Base-by-base conservation (phyloP, 306 rosid species). In the Alnus glutinosa region DNA sequence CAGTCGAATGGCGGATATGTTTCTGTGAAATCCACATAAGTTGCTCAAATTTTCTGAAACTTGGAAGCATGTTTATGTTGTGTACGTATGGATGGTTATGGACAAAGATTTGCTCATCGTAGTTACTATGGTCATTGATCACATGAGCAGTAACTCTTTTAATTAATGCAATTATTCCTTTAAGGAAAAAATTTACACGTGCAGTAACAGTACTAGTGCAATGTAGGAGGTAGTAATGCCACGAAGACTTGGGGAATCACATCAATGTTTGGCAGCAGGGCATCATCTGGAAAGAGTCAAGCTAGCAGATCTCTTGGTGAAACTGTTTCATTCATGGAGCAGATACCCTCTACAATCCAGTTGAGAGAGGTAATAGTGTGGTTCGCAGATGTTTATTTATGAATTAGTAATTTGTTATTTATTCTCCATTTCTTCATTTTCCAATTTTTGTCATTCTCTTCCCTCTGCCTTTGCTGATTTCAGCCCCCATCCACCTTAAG, bases 401-500 rank as follows among this genome's bases (percentile, higher is more conserved):
- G 23, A 23, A 14, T n/a, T 36, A 44, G 13, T 61, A 69, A 66
- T 77, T 23, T 42, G 76, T 68, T 52, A 13, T 75, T 71, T 77
- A 55, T 51, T 55, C 48, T 66, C 30, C 13, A 18, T 68, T 28
- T 68, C 28, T 32, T 47, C 75, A 23, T 37, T 73, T 74, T 30
- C 68, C 13, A 28, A 69, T 74, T 68, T 49, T 9, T 23, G 18
- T 59, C 36, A 46, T 34, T 62, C 5, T 32, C 64, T 37, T 18
- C 23, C 30, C 48, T 55, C 48, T 76, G 67, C 34, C 39, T 18
- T 36, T 7, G 54, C 37, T 55, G 61, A 23, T 78, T 69, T 44
- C 84, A 87, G 90, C 90, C 86, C 47, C 86, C 90, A 50, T 49
- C 82, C 74, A 71, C 70, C 68, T 32, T 87, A 77, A 87, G 84